Base-by-base conservation (phyloP, 1,284 basidiomycete species). In the Ustilago loliicola region DNA sequence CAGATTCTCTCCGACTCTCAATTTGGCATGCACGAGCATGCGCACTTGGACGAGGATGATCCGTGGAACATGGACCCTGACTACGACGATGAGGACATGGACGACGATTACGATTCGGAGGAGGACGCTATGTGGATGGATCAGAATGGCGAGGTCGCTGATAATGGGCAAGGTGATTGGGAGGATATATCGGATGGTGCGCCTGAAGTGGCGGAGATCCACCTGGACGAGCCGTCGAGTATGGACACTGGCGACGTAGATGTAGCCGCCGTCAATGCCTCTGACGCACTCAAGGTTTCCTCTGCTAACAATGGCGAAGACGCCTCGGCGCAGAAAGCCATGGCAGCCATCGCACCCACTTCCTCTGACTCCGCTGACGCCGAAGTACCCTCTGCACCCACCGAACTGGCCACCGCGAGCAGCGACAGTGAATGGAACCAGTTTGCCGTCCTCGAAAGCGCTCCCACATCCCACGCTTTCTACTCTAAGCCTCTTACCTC, bases 131-230 rank as follows among this genome's bases (percentile, higher is more conserved):
- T 61, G 45, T 81, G 79, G 80, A 45, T 77, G 21, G 82, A 79
- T 17, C 83, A 82, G 30, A 74, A 79, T 38, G 77, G 80, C 1
- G 72, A 77, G 34, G 65, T 82, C 80, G 60, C 82, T 36, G 63
- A 78, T 74, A 77, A 56, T 9, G 66, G 30, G 0, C 45, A 70
- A 38, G 80, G 75, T 40, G 80, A 80, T 23, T 83, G 81, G 81
- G 81, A 83, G 47, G 81, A 83, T 54, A 73, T 80, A 61, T 72
- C 73, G 25, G 77, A 75, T 7, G 74, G 45, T 17, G 61, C 60
- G 19, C 56, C 61, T 15, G 65, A 71, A 29, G 68, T 66, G n/a
- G 75, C 61, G n/a, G 75, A 74, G 56, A 69, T 74, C 34, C 61
- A 68, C 45, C 17, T 68, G 25, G 63, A 65, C 17, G 63, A 67